Conservation (phyloP, 257 asterid genomes). For the Parsonsia alboflavescens region DNA sequence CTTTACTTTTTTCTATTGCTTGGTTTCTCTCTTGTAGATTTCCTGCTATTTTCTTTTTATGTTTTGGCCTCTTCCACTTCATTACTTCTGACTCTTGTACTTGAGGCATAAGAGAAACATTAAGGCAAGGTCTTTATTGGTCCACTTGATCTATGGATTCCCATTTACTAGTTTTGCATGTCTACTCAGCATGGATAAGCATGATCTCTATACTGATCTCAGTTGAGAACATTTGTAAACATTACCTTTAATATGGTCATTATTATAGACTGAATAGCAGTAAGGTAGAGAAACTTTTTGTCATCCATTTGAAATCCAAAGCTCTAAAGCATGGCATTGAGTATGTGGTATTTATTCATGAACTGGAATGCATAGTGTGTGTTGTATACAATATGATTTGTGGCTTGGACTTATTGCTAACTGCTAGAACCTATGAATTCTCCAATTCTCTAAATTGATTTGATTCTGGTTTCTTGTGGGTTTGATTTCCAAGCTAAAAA, state of each 20-base stretch:
- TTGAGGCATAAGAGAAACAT: background rate
- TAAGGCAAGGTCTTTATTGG: background rate
- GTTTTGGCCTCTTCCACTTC: too few species aligned
- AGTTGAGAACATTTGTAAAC: background rate
- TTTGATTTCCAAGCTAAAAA: too few species aligned
- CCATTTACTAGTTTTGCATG: background rate
- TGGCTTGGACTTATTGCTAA: background rate
- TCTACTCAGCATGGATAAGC: background rate
- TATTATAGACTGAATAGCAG: too few species aligned
- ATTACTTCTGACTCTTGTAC: too few species aligned
- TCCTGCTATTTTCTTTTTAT: too few species aligned
- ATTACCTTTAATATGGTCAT: background rate
- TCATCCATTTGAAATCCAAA: background rate
- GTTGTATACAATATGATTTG: background rate
- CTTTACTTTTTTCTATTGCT: background rate
- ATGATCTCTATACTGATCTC: background rate
- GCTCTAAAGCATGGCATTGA: background rate
- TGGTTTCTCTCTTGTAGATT: background rate
- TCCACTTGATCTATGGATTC: background rate
- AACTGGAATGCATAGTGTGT: background rate
- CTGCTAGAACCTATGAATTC: background rate
- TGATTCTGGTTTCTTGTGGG: too few species aligned
- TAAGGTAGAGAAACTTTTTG: background rate
- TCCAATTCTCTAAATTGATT: too few species aligned
- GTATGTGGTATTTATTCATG: background rate